Evolutionary conservation across 768 basidiomycete genomes (phyloP), one percentile per base, ranked within the genome.

Genomic region (Trametes villosa): DNA sequence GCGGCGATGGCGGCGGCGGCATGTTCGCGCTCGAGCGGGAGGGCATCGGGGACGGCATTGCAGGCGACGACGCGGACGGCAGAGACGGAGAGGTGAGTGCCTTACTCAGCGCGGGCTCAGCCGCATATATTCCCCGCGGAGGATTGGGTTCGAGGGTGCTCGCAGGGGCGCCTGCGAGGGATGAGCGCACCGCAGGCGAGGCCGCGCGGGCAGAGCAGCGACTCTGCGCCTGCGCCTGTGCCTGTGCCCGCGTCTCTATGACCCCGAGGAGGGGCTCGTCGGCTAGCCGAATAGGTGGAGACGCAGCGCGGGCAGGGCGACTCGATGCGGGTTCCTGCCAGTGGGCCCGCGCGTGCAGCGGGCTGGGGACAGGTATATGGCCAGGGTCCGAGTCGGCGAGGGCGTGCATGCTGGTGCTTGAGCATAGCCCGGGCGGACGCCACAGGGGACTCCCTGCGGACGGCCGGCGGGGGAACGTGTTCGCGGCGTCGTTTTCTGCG

Each of bases 391-490:
- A n/a, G n/a, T 24, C 57, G 48, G 15, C 33, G 41, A 57, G 34
- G 33, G 44, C 36, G 53, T 52, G 46, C 49, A 46, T 52, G 44
- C 54, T 57, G 18, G 49, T 56, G 42, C 49, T 51, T n/a, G 42
- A 40, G 53, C 42, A 54, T 33, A 42, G 53, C 46, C 29, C 22
- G 49, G 38, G n/a, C 8, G 52, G 20, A 48, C 40, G 29, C 51
- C 52, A 48, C 41, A 50, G 60, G 59, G 44, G 50, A 40, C 42
- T n/a, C n/a, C n/a, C 51, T 18, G 59, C 51, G 49, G 53, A 40
- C 30, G 53, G 42, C 22, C 42, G 20, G n/a, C 36, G 49, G 9
- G 50, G 42, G 20, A 46, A 57, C 54, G 60, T 53, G 60, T 26
- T n/a, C 6, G 27, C 49, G 24, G 60, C 20, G 60, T 57, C 42